Base-by-base conservation (phyloP, 306 rosid species). In the Senna siamea region DNA sequence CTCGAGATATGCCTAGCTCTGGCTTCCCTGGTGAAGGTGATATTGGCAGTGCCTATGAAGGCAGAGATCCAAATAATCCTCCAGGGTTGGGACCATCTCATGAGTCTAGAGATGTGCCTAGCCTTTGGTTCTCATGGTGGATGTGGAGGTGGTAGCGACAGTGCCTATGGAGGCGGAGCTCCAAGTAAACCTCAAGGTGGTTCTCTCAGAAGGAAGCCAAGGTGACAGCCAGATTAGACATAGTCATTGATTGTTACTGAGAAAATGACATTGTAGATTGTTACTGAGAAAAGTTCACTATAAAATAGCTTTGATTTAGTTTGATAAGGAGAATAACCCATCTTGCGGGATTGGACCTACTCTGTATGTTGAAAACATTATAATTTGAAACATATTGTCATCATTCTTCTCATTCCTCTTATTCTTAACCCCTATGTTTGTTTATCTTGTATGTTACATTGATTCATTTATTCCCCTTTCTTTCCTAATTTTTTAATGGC, bases 101-200 rank as follows among this genome's bases (percentile, higher is more conserved):
- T 30, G 77, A 79, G 65, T 78, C 84, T 40, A 66, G 69, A 17
- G 76, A 13, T 13, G 4, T 46, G 51, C 51, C 51, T 46, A 12
- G 51, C 14, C n/a, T 13, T 3, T 46, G 17, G 18, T n/a, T 17
- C 14, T 53, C 14, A 9, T 53, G 59, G 59, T 19, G 13, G 4
- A 9, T 14, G 44, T 38, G 11, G 10, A 13, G 51, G 20, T 38
- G 5, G 43, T 15, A 41, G 46, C 9, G 20, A 20, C 7, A 48
- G 54, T 18, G 56, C 23, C 23, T 17, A 0, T 51, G 56, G 56
- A 51, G 56, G 20, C 7, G 23, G 23, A 51, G 11, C 23, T 51
- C 26, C 11, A 0, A 51, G 0, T 51, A 0, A 51, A 15, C 41
- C 41, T n/a, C 50, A 2, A 44, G 3, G 30, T 18, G 28, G 28